Evolutionary conservation across 2,329 filamentous ascomycete genomes (phyloP).

Genomic region (Neonectria sp.): DNA sequence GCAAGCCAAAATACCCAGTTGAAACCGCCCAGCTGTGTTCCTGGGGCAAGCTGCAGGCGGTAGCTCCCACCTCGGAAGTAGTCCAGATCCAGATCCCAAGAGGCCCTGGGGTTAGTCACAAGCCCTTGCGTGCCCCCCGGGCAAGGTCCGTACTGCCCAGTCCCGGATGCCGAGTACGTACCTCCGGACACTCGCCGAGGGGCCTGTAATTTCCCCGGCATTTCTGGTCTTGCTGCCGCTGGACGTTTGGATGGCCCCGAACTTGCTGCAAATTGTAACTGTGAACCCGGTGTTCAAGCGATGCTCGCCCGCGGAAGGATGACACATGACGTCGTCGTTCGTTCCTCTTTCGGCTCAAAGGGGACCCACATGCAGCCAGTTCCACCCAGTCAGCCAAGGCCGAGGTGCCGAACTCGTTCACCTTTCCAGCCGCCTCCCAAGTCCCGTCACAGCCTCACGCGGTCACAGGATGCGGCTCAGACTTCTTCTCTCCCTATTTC

Average conservation of each 20-base stretch:
- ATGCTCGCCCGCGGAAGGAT: background rate
- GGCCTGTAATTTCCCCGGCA: background rate
- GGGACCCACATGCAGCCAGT: conserved; percentile 18
- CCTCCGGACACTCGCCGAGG: conserved; percentile 48
- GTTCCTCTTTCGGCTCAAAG: conserved; percentile 45
- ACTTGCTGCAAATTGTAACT: background rate
- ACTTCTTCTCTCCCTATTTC: background rate
- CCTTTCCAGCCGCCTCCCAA: background rate
- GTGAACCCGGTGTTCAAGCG: too few species aligned
- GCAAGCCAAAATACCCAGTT: conserved; percentile 24
- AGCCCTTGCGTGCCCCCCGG: conserved; percentile 22
- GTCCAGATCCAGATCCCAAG: conserved; percentile 13
- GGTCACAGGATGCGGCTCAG: conserved; percentile 14
- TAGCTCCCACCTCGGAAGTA: conserved; percentile 40
- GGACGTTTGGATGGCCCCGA: background rate
- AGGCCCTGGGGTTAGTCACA: background rate
- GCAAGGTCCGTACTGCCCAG: conserved; percentile 26
- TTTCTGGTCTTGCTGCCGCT: background rate
- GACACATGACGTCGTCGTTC: conserved; percentile 39
- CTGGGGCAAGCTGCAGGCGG: background rate
- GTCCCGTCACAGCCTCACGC: background rate
- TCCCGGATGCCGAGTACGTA: conserved; percentile 40
- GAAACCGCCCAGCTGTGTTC: conserved; percentile 12
- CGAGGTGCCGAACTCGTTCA: conserved; percentile 59
- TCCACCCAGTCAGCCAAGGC: conserved; percentile 42